Percentiles rank a stretch among this genome's conserved stretches.
Conservation (phyloP, 176 grass and related monocot genomes). For the Triticum turgidum region DNA sequence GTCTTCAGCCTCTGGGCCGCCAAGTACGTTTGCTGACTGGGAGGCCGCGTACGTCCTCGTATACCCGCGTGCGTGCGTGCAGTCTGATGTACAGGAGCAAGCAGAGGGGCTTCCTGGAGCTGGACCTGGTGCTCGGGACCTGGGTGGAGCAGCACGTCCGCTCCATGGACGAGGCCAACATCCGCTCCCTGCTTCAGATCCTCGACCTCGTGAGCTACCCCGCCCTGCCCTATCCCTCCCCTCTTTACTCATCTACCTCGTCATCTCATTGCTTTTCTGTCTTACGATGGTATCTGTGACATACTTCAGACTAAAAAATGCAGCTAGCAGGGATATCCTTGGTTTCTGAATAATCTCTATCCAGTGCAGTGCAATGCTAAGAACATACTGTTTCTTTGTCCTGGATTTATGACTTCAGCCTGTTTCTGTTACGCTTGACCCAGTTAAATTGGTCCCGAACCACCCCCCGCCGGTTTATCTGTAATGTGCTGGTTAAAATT, state of each 20-base stretch:
- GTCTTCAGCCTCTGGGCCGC: too few species aligned
- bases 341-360: neutral
- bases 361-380: neutral
- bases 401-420: neutral
- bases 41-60: too few species aligned
- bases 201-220: slow-evolving; percentile 72
- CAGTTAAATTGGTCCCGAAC: neutral
- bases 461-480: neutral
- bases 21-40: neutral
- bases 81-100: slow-evolving; percentile 94
- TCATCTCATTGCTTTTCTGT: neutral
- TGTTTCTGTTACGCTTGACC: neutral
- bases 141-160: slow-evolving; percentile 89
- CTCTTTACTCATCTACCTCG: neutral
- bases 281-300: neutral
- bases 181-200: slow-evolving; percentile 71
- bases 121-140: slow-evolving; percentile 81
- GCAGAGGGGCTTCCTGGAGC: slow-evolving; percentile 87
- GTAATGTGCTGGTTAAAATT: neutral
- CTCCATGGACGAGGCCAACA: slow-evolving; percentile 70
- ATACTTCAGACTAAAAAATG: neutral
- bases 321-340: neutral
- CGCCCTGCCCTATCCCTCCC: neutral
- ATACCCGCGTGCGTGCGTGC: neutral
- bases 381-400: neutral